Base-by-base conservation (phyloP, 2,329 filamentous ascomycete genomes). In the Hymenoscyphus salicellus region DNA sequence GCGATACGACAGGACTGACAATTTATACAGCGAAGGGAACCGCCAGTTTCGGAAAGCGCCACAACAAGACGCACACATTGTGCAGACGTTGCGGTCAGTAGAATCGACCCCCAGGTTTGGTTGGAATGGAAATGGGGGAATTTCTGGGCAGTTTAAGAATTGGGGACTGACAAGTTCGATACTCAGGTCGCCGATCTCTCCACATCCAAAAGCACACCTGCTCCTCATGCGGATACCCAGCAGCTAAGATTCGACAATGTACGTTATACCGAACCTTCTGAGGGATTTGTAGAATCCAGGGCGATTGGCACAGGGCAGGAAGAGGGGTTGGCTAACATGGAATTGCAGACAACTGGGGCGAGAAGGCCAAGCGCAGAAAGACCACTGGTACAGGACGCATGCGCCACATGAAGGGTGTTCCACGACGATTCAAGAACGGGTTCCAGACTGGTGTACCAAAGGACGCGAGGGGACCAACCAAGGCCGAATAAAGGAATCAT, bases 351-450 rank as follows among this genome's bases (percentile, higher is more conserved):
- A 97, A 99, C 91, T 99, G 95, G 95, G 88, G 91, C 82, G 94
- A 98, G 89, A 99, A 99, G 91, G 94, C 93, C 77, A 98, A 98
- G 92, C 88, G 95, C 83, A 96, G 95, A 90, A 98, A 97, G 93
- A 97, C 94, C 79, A 94, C 91, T 80, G 95, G 95, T 78, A 94
- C 92, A 79, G 95, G 95, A 82, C 92, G 95, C 82, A 95, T 93
- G 89, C 89, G 92, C 80, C 92, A 93, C 85, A 87, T 99, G 80
- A 96, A 96, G 87, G 87, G 86, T 77, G 89, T 99, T 79, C 85
- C 93, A 79, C 90, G 95, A 81, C 88, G 88, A 84, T 97, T 97
- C 89, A 92, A 90, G 86, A 99, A 99, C 85, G 93, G 93, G 77
- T 99, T 99, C 92, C 94, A 91, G 85, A 87, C 83, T 75, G 95